Evolutionary conservation across 2,329 filamentous ascomycete genomes (phyloP).

Genomic region (Ascomycota sp.): DNA sequence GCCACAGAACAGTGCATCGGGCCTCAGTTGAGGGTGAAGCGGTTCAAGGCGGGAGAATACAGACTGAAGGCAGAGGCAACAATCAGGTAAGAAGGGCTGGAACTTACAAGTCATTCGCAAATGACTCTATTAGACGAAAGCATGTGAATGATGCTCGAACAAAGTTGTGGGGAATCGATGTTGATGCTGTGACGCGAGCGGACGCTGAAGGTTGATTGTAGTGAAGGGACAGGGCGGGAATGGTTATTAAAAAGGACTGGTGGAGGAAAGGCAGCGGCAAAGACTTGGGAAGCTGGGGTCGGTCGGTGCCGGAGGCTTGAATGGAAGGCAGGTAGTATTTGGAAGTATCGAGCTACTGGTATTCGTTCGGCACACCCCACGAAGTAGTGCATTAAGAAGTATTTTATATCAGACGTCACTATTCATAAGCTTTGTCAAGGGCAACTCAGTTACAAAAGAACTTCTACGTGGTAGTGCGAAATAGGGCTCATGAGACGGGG

Average conservation of each 20-base stretch:
- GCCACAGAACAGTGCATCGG: conserved; percentile 14
- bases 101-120: conserved; percentile 32
- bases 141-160: conserved; percentile 7
- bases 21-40: conserved; percentile 14
- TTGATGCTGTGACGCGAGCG: conserved; percentile 3
- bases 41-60: conserved; percentile 16
- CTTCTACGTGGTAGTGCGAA: too few species aligned
- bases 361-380: too few species aligned
- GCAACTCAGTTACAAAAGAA: too few species aligned
- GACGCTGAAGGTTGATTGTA: conserved; percentile 10
- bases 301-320: conserved; percentile 5
- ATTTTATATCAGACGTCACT: too few species aligned
- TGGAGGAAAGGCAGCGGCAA: conserved; percentile 14
- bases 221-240: conserved; percentile 13
- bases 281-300: conserved; percentile 17
- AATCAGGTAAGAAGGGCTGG: conserved; percentile 7
- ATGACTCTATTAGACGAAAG: conserved; percentile 15
- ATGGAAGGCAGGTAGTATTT: not conserved
- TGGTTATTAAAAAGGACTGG: conserved; percentile 15
- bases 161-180: conserved; percentile 7
- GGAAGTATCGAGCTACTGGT: not conserved
- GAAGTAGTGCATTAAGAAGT: too few species aligned
- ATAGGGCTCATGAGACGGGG: too few species aligned
- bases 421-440: too few species aligned
- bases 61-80: conserved; percentile 11